phyloP scores from a whole-genome alignment of 2,329 filamentous ascomycete genomes.

The Nothophaeocryptopus gaeumannii region DNA sequence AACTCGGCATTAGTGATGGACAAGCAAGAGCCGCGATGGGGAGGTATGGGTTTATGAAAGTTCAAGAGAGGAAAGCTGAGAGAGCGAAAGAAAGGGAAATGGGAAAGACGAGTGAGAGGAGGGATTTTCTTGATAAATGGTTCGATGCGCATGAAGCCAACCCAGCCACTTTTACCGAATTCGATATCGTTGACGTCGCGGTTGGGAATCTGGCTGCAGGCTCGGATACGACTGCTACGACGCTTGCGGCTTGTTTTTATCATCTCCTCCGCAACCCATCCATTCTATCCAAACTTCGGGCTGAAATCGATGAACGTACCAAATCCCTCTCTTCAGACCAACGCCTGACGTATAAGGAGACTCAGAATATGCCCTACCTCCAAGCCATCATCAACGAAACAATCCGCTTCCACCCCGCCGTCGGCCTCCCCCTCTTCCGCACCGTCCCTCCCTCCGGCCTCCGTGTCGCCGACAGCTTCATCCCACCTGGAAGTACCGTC shows the following conservation, averaged over 20 bases:
- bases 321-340: conserved; percentile 20
- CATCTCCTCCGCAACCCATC: conserved; percentile 29
- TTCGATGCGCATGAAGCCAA: conserved; percentile 37
- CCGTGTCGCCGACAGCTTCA: conserved; percentile 27
- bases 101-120: conserved; percentile 14
- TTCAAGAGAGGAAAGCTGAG: neutral
- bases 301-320: conserved; percentile 23
- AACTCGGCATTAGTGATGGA: conserved; percentile 30
- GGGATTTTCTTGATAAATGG: conserved; percentile 34
- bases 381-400: conserved; percentile 46
- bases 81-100: conserved; percentile 27
- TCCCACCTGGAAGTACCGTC: conserved; percentile 31
- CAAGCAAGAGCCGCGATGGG: conserved; percentile 26
- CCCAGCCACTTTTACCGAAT: conserved; percentile 36
- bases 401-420: conserved; percentile 43
- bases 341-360: conserved; percentile 29
- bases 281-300: conserved; percentile 23
- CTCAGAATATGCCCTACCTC: conserved; percentile 39
- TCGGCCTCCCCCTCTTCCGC: conserved; percentile 40
- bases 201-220: conserved; percentile 19
- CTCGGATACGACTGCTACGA: conserved; percentile 36
- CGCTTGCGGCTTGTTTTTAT: conserved; percentile 34
- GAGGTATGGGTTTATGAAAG: conserved; percentile 7
- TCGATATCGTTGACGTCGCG: conserved; percentile 35
- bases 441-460: conserved; percentile 38